A percentile compares a stretch with the other conserved stretches of the same genome.
Evolutionary conservation across 2,329 filamentous ascomycete genomes (phyloP).

Genomic region (Pseudopithomyces maydicus): DNA sequence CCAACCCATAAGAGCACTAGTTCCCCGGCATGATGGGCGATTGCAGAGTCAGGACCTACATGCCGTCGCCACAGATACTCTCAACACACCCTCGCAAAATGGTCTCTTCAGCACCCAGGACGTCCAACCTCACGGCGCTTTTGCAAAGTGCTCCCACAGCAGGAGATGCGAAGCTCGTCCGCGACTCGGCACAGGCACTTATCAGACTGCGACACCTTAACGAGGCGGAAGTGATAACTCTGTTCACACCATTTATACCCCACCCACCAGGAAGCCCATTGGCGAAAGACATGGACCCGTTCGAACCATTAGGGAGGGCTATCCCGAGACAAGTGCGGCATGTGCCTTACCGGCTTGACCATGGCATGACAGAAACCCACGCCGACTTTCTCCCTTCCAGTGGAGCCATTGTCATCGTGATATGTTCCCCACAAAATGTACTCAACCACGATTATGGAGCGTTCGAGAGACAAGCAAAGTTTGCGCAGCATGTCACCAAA

Average conservation of each 20-base stretch:
- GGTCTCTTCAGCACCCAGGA: slow-evolving; percentile 13
- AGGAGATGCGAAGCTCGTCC: slow-evolving; percentile 27
- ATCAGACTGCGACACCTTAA: slow-evolving; percentile 40
- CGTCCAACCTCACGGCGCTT: slow-evolving; percentile 23
- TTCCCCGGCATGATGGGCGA: slow-evolving; percentile 27
- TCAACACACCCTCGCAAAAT: slow-evolving; percentile 21
- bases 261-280: slow-evolving; percentile 37
- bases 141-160: slow-evolving; percentile 19
- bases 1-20: slow-evolving; percentile 6
- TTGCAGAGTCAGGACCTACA: slow-evolving; percentile 23
- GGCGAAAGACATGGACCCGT: slow-evolving; percentile 65
- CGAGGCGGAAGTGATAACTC: slow-evolving; percentile 47
- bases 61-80: slow-evolving; percentile 16
- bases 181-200: slow-evolving; percentile 30
- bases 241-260: slow-evolving; percentile 63
- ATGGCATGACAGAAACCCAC: slow-evolving; percentile 69
- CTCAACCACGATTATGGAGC: slow-evolving; percentile 24
- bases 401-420: slow-evolving; percentile 64
- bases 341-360: slow-evolving; percentile 69
- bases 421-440: slow-evolving; percentile 40
- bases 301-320: slow-evolving; percentile 71
- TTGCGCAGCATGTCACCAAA: slow-evolving; percentile 28
- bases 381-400: slow-evolving; percentile 66
- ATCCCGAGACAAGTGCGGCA: slow-evolving; percentile 69
- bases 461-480: slow-evolving; percentile 37